phyloP scores from a whole-genome alignment of 495 filamentous ascomycete genomes.

The Aspergillus heteromorphus region DNA sequence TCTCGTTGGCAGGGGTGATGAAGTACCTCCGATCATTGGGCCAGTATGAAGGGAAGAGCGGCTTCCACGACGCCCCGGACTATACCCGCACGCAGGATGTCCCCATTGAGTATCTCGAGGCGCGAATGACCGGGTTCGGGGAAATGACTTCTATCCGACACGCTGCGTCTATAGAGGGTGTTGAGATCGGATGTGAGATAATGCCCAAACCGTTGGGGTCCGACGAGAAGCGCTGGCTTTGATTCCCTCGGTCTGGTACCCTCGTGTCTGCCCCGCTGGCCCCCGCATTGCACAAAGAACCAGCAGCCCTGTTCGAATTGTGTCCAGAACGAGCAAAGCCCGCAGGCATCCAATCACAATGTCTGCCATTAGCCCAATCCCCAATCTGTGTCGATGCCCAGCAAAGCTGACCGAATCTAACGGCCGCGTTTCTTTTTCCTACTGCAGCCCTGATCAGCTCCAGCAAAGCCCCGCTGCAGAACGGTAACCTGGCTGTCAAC shows the following conservation, averaged over 20 bases:
- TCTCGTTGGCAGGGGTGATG: constrained; percentile 32
- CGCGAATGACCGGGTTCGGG: constrained; percentile 16
- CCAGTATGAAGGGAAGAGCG: constrained; percentile 12
- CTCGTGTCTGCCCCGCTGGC: background rate
- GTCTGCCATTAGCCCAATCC: background rate
- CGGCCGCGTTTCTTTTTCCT: background rate
- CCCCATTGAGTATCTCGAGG: constrained; percentile 16
- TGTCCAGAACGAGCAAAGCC: background rate
- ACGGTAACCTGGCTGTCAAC: too few relatives aligned
- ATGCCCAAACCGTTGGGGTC: constrained; percentile 22
- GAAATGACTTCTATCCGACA: constrained; percentile 19
- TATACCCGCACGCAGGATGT: constrained; percentile 13
- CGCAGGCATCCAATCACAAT: background rate
- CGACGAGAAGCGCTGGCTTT: constrained; percentile 19
- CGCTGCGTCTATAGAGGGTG: constrained; percentile 20
- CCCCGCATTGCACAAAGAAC: background rate
- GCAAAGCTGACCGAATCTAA: background rate
- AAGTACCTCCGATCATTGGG: constrained; percentile 24
- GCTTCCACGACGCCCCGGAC: constrained; percentile 12
- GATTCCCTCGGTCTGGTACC: background rate
- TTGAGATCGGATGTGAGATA: constrained; percentile 22
- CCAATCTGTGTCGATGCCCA: background rate
- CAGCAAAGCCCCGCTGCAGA: too few relatives aligned
- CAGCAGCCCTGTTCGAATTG: background rate
- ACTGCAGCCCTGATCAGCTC: background rate